Conservation (phyloP, 345 rosid genomes). For the Jatropha curcas region DNA sequence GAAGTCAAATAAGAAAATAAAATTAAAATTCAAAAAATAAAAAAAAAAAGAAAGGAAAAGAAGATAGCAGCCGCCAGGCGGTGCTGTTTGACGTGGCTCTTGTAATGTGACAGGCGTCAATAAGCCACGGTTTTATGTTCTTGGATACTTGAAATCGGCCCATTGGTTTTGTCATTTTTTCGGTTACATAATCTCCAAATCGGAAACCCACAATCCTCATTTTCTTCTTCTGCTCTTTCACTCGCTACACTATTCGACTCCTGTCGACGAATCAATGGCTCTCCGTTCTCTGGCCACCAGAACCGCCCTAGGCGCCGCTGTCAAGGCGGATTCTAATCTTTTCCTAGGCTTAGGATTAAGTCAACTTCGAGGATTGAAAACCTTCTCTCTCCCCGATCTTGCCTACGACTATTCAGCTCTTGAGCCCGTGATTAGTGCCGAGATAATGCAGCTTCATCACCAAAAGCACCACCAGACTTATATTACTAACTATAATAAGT, state of each 20-base stretch:
- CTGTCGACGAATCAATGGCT: slow-evolving; percentile 46
- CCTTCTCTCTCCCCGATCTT: slow-evolving; percentile 86
- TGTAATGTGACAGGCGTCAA: neutral
- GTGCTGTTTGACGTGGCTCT: neutral
- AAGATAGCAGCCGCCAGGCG: no score
- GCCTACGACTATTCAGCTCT: slow-evolving; percentile 81
- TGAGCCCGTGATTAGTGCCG: slow-evolving; percentile 91
- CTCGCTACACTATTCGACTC: no score
- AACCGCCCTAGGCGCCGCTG: slow-evolving; percentile 35
- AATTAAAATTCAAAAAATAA: no score
- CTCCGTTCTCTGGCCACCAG: slow-evolving; percentile 48
- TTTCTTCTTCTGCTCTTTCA: neutral
- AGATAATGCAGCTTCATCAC: slow-evolving; percentile 97
- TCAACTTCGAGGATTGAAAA: slow-evolving; percentile 44
- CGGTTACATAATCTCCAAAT: neutral
- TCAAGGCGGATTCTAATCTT: slow-evolving; percentile 20
- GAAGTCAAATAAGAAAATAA: no score
- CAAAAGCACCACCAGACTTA: slow-evolving; percentile 97
- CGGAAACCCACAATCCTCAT: no score
- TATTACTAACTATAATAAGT: slow-evolving; percentile 82
- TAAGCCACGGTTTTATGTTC: no score
- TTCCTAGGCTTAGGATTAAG: slow-evolving; percentile 9
- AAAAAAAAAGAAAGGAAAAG: no score
- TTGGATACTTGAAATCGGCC: neutral
- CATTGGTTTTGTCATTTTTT: neutral